Conservation (phyloP, 768 basidiomycete genomes). For the Russula foetens region DNA sequence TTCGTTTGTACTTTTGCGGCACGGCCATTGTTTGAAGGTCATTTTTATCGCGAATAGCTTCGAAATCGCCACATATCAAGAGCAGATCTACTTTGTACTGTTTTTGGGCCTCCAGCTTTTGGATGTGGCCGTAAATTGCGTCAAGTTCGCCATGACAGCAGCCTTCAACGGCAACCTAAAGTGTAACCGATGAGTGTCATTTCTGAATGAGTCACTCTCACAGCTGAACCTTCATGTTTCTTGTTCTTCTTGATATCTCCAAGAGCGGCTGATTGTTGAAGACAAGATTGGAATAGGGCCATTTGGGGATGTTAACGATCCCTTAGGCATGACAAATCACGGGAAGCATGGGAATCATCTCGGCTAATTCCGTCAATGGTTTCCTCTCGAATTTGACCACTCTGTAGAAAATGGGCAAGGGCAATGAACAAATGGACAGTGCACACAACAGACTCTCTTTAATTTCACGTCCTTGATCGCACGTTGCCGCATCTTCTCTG, state of each 20-base stretch:
- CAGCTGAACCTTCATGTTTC: slow-evolving; percentile 4
- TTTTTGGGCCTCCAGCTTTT: slow-evolving; percentile 49
- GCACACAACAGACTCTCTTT: too few relatives aligned
- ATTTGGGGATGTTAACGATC: too few relatives aligned
- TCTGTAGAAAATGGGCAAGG: too few relatives aligned
- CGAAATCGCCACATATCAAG: slow-evolving; percentile 93
- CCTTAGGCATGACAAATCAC: too few relatives aligned
- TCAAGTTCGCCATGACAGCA: slow-evolving; percentile 95
- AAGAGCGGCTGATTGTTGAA: background rate
- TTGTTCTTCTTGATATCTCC: too few relatives aligned
- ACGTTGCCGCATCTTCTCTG: background rate
- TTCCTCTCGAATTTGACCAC: too few relatives aligned
- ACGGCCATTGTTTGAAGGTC: slow-evolving; percentile 91
- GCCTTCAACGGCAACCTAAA: slow-evolving; percentile 81
- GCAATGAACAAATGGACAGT: too few relatives aligned
- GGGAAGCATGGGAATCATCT: background rate
- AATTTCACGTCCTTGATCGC: too few relatives aligned
- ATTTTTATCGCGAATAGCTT: slow-evolving; percentile 77
- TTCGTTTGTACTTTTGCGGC: slow-evolving; percentile 75
- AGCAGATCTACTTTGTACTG: slow-evolving; percentile 72
- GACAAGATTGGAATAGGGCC: background rate
- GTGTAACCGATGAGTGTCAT: background rate
- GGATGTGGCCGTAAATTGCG: slow-evolving; percentile 70
- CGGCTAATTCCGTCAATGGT: slow-evolving; percentile 1
- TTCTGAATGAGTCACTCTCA: background rate